These are phyloP conservation scores for Aspergillus ochraceoroseus DNA, from an alignment of 2,329 filamentous ascomycete genomes.

Conservation along the genomic window DNA sequence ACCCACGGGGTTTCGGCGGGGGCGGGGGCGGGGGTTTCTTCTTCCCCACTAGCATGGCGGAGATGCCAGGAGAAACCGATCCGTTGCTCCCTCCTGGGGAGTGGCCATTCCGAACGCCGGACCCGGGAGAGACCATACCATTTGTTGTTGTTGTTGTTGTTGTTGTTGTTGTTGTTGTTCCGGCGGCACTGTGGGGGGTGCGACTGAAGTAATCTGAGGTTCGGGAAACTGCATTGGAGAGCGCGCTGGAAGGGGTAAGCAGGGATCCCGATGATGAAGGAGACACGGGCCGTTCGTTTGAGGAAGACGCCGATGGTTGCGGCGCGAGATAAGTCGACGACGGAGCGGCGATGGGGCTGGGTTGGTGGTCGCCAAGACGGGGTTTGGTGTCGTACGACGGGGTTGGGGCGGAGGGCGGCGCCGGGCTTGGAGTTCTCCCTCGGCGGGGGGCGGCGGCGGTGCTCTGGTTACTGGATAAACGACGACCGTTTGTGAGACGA, in stretches of 20 bases:
- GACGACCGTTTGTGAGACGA: conserved; percentile 28
- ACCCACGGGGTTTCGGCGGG: conserved; percentile 56
- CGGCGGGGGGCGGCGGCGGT: conserved; percentile 21
- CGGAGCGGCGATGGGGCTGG: conserved; percentile 11
- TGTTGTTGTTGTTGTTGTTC: conserved; percentile 28
- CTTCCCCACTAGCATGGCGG: conserved; percentile 48
- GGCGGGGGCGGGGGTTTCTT: conserved; percentile 75
- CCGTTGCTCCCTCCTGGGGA: conserved; percentile 31
- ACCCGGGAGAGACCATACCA: neutral
- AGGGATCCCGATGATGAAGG: conserved; percentile 27
- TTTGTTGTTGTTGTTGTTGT: conserved; percentile 29
- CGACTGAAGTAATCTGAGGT: conserved; percentile 44
- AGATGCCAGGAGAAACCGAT: conserved; percentile 32
- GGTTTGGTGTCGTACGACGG: conserved; percentile 11
- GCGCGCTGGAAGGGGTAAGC: conserved; percentile 25
- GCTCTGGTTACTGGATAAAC: conserved; percentile 16
- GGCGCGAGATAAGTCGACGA: conserved; percentile 9
- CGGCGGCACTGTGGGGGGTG: conserved; percentile 23
- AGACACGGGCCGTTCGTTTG: conserved; percentile 10
- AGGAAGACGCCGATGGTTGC: conserved; percentile 8
- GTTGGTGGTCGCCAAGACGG: conserved; percentile 19
- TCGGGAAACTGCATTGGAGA: conserved; percentile 32
- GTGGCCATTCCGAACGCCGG: neutral
- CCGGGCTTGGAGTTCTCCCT: neutral
- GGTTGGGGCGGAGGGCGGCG: conserved; percentile 22